phyloP scores from a whole-genome alignment of 2,329 filamentous ascomycete species.

The Colletotrichum sp. region DNA sequence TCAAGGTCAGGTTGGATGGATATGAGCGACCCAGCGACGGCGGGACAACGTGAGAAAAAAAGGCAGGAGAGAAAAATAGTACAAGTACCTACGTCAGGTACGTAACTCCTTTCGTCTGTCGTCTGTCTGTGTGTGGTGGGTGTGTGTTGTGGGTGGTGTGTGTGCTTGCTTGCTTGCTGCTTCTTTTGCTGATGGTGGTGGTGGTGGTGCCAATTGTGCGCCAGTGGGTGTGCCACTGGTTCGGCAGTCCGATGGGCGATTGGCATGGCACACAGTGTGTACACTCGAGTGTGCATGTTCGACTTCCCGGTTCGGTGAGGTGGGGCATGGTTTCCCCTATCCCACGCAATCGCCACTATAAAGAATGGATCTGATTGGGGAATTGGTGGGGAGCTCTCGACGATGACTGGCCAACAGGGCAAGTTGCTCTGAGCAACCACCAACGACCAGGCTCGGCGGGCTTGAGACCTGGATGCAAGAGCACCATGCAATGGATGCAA shows the following conservation, averaged over 20 bases:
- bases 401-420: constrained; percentile 17
- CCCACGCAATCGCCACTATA: constrained; percentile 17
- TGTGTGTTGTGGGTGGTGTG: neutral
- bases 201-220: neutral
- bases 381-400: constrained; percentile 10
- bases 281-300: neutral
- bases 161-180: neutral
- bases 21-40: constrained; percentile 19
- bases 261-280: neutral
- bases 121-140: neutral
- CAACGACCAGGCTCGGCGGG: neutral
- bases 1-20: constrained; percentile 4
- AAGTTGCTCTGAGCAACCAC: constrained; percentile 21
- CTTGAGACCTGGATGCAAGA: neutral
- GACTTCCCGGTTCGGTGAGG: neutral
- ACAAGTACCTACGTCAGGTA: neutral
- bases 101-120: neutral
- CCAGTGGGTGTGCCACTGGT: neutral
- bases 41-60: constrained; percentile 20
- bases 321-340: constrained; percentile 3
- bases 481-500: neutral
- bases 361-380: constrained; percentile 18
- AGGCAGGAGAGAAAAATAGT: constrained; percentile 9
- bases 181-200: neutral
- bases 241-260: constrained; percentile 1